Evolutionary conservation across 2,329 filamentous ascomycete genomes (phyloP).

Genomic region (Polytolypa hystricis): DNA sequence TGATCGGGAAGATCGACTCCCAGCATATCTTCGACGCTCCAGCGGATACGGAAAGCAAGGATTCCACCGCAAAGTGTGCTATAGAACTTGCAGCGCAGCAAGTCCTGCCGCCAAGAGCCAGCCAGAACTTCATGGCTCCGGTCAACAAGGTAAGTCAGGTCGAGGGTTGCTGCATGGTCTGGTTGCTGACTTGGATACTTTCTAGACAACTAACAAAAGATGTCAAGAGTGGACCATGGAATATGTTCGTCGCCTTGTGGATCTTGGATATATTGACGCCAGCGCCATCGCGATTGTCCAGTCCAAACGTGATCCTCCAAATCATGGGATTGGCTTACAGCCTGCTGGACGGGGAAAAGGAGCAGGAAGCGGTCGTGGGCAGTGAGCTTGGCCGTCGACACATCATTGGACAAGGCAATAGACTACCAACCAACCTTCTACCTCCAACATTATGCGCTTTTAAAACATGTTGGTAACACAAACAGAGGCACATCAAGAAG

Average conservation of each 20-base stretch:
- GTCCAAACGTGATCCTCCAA: too few relatives aligned
- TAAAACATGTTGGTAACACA: too few relatives aligned
- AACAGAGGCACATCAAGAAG: too few relatives aligned
- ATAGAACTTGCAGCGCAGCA: slow-evolving; percentile 20
- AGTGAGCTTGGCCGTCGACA: too few relatives aligned
- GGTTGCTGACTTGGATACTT: neutral
- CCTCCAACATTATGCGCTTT: too few relatives aligned
- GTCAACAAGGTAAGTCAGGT: slow-evolving; percentile 21
- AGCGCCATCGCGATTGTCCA: slow-evolving; percentile 19
- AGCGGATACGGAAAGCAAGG: slow-evolving; percentile 5
- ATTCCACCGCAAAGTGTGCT: slow-evolving; percentile 15
- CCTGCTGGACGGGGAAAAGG: too few relatives aligned
- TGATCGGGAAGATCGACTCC: slow-evolving; percentile 17
- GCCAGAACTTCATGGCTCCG: slow-evolving; percentile 24
- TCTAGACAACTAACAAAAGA: slow-evolving; percentile 21
- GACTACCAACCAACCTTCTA: too few relatives aligned
- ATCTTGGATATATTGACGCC: slow-evolving; percentile 13
- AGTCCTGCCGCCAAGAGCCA: slow-evolving; percentile 20
- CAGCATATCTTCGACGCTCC: slow-evolving; percentile 14
- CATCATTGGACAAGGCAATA: too few relatives aligned
- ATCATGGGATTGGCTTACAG: too few relatives aligned
- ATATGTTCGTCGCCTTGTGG: slow-evolving; percentile 18
- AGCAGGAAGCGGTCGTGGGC: too few relatives aligned
- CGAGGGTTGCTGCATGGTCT: neutral
- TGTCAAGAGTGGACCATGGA: slow-evolving; percentile 28